A percentile compares a stretch with the other conserved stretches of the same genome.
Conservation (phyloP, 257 asterid genomes). For the Petrea volubilis region DNA sequence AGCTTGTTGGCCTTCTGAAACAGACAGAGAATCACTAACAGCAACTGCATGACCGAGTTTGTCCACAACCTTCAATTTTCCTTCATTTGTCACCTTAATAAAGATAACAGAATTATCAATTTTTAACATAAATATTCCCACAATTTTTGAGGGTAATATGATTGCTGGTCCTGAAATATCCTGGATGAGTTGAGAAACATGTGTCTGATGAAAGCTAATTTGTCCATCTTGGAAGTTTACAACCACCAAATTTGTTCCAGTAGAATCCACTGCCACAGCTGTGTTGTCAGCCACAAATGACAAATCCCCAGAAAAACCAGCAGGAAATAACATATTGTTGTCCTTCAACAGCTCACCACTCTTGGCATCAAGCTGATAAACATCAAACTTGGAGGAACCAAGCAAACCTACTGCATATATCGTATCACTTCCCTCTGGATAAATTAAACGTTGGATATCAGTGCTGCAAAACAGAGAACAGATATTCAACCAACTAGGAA, state of each 20-base stretch:
- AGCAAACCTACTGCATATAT: slow-evolving; percentile 66
- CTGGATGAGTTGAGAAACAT: slow-evolving; percentile 56
- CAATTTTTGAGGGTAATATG: slow-evolving; percentile 67
- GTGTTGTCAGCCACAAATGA: slow-evolving; percentile 56
- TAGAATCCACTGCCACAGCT: slow-evolving; percentile 77
- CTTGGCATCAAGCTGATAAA: slow-evolving; percentile 58
- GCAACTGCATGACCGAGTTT: slow-evolving; percentile 54
- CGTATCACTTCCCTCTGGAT: slow-evolving; percentile 65
- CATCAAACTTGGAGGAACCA: slow-evolving; percentile 58
- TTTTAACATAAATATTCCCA: slow-evolving; percentile 57
- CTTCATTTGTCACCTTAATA: slow-evolving; percentile 54
- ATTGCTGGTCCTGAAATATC: slow-evolving; percentile 56
- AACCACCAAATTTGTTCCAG: slow-evolving; percentile 62
- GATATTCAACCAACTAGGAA: slow-evolving; percentile 17
- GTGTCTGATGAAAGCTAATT: slow-evolving; percentile 62
- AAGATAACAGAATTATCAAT: slow-evolving; percentile 42
- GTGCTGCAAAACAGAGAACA: slow-evolving; percentile 58
- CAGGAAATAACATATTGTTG: slow-evolving; percentile 44
- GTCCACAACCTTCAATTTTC: slow-evolving; percentile 54
- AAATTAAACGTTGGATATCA: slow-evolving; percentile 59
- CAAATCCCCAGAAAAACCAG: slow-evolving; percentile 85
- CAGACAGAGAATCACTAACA: slow-evolving; percentile 68
- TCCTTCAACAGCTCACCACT: slow-evolving; percentile 75
- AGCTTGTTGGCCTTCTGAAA: slow-evolving; percentile 75
- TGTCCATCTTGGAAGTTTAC: slow-evolving; percentile 61